A percentile compares a stretch with the other conserved stretches of the same genome.
phyloP scores from a whole-genome alignment of 768 basidiomycete species.

The Podaxis mareebaensis region DNA sequence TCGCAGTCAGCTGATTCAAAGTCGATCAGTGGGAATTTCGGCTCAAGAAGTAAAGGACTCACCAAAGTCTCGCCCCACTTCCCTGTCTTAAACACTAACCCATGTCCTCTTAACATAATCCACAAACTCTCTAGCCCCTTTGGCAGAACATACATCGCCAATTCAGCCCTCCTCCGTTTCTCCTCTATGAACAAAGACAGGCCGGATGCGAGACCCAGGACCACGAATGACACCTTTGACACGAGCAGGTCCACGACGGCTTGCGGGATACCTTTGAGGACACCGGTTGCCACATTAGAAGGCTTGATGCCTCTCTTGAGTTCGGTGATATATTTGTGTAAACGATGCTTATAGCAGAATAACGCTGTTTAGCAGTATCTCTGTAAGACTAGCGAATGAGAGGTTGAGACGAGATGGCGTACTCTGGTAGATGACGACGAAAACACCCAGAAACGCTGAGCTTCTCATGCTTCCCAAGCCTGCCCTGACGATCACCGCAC shows the following conservation, averaged over 20 bases:
- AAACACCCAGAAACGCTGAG: conserved; percentile 83
- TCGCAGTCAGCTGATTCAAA: conserved; percentile 51
- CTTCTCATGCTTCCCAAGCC: conserved; percentile 76
- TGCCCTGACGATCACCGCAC: conserved; percentile 63
- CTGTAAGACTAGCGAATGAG: conserved; percentile 23
- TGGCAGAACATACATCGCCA: conserved; percentile 91
- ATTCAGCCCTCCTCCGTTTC: conserved; percentile 81
- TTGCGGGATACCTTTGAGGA: conserved; percentile 42
- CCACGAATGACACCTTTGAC: conserved; percentile 71
- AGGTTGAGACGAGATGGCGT: conserved; percentile 23
- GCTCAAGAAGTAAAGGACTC: conserved; percentile 27
- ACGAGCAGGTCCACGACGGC: conserved; percentile 56
- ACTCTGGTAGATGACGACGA: conserved; percentile 85
- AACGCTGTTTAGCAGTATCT: conserved; percentile 32
- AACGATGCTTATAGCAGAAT: conserved; percentile 66
- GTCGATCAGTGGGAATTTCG: not conserved
- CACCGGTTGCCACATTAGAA: conserved; percentile 29
- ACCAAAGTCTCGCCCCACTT: conserved; percentile 87
- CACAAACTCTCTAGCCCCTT: conserved; percentile 91
- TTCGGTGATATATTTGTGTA: conserved; percentile 47
- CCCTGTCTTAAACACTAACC: conserved; percentile 71
- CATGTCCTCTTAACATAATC: conserved; percentile 74
- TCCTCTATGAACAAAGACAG: conserved; percentile 86
- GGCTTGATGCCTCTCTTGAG: conserved; percentile 17
- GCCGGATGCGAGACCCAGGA: conserved; percentile 73